Evolutionary conservation across 75 land plant genomes (phyloP), one percentile per base, ranked within the genome.

Genomic region (Gnetum montanum): DNA sequence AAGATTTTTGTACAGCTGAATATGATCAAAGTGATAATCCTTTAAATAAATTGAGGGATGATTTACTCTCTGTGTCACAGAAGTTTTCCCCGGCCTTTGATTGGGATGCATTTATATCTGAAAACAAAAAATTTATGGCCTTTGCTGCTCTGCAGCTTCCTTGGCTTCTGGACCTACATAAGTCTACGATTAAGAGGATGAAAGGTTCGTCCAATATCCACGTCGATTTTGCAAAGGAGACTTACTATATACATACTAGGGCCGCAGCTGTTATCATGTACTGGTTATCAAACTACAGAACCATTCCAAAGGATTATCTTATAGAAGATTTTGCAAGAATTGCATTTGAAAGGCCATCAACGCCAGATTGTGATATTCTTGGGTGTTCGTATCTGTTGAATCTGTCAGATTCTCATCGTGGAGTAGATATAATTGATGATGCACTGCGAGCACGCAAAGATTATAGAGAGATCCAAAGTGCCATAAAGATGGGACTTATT

Each of bases 341-440:
- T 60, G 62, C 74, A 20, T 31, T 92, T 54, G 69, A 69, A 46
- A 59, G 71, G 15, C 78, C 90, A 44, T 61, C 52, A 29, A 56
- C 60, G 49, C 71, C 81, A 37, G 72, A 74, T 60, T 68, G 70
- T 19, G 84, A 80, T 56, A 26, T 66, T 13, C 58, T 71, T 16
- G 88, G 85, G 2, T 81, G 77, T 58, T 78, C 81, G 24, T 70
- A 81, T 45, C 55, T 92, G 58, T 66, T 92, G 51, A 92, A 92
- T 73, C 83, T 92, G 37, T 41, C 40, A 36, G 88, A 87, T 74
- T 70, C 80, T 41, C 66, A 69, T 63, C 54, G 57, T 61, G 97
- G 84, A 25, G 85, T 77, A 7, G 78, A 76, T 60, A 53, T 92
- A 33, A 73, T 92, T 33, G 88, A 87, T 66, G 74, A 83, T 25